These are phyloP conservation scores for Lactifluus hygrophoroides DNA, from an alignment of 768 basidiomycete genomes.

Conservation along the genomic window DNA sequence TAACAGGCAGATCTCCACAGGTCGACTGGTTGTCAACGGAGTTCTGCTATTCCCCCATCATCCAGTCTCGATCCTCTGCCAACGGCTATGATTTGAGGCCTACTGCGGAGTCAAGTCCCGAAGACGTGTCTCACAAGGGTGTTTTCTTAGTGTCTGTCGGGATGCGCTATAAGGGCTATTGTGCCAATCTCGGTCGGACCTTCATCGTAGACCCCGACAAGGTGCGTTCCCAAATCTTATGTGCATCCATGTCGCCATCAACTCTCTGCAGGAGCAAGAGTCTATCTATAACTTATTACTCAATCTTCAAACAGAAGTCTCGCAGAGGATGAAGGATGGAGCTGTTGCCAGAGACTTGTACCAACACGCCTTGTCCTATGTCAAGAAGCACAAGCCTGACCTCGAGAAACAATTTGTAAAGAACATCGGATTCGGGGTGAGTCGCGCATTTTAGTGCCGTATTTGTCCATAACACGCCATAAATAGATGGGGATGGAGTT, in stretches of 20 bases:
- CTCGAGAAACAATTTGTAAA: slow-evolving; percentile 82
- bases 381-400: slow-evolving; percentile 73
- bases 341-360: slow-evolving; percentile 73
- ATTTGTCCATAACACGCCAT: background rate
- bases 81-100: slow-evolving; percentile 83
- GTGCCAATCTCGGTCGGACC: slow-evolving; percentile 85
- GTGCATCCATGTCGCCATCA: background rate
- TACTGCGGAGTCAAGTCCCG: slow-evolving; percentile 76
- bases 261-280: slow-evolving; percentile 71
- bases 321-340: slow-evolving; percentile 74
- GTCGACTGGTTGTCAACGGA: slow-evolving; percentile 87
- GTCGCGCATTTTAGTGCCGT: slow-evolving; percentile 22
- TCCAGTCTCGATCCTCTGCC: slow-evolving; percentile 82
- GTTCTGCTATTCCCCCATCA: slow-evolving; percentile 91
- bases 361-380: slow-evolving; percentile 55
- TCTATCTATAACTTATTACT: slow-evolving; percentile 73
- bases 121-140: slow-evolving; percentile 78
- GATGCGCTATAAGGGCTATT: slow-evolving; percentile 88
- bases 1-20: slow-evolving; percentile 33
- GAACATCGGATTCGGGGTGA: slow-evolving; percentile 81
- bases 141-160: slow-evolving; percentile 85
- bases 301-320: slow-evolving; percentile 65
- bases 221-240: slow-evolving; percentile 33
- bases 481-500: slow-evolving; percentile 90
- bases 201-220: slow-evolving; percentile 93